A percentile compares a stretch with the other conserved stretches of the same genome.
These are phyloP conservation scores for Colletotrichum sp. DNA, from an alignment of 2,329 filamentous ascomycete genomes.

Conservation along the genomic window DNA sequence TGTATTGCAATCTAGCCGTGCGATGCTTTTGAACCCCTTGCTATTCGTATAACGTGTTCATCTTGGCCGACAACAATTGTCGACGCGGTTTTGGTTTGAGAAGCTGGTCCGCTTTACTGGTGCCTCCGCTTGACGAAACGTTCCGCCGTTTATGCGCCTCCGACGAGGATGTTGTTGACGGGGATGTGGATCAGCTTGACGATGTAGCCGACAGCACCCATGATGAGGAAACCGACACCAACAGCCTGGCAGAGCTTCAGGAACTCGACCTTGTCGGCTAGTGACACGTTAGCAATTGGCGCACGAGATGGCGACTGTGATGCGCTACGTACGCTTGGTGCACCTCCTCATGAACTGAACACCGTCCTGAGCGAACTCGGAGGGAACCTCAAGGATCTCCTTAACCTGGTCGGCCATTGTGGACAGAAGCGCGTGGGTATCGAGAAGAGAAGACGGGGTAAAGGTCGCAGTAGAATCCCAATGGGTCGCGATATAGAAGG, in stretches of 20 bases:
- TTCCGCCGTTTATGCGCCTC: slow-evolving; percentile 57
- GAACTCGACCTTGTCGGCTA: slow-evolving; percentile 46
- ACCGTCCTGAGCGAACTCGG: slow-evolving; percentile 68
- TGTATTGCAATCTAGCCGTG: slow-evolving; percentile 2
- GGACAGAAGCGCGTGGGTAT: slow-evolving; percentile 22
- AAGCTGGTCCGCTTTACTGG: background rate
- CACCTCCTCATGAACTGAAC: slow-evolving; percentile 67
- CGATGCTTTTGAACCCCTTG: slow-evolving; percentile 8
- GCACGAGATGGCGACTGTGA: background rate
- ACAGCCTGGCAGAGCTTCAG: slow-evolving; percentile 61
- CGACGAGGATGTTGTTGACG: slow-evolving; percentile 73
- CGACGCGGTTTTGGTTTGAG: background rate
- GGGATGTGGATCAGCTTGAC: slow-evolving; percentile 77
- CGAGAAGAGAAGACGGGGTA: background rate
- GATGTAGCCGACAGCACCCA: slow-evolving; percentile 73
- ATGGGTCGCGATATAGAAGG: background rate
- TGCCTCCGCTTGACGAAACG: background rate
- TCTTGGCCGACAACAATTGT: background rate
- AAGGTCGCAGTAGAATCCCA: slow-evolving; percentile 8
- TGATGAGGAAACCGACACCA: slow-evolving; percentile 72
- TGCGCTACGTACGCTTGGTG: slow-evolving; percentile 59
- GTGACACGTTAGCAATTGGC: background rate
- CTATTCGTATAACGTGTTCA: slow-evolving; percentile 11
- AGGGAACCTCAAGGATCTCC: slow-evolving; percentile 72
- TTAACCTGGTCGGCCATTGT: slow-evolving; percentile 72